phyloP scores from a whole-genome alignment of 306 rosid species.

The Trifolium fragiferum region DNA sequence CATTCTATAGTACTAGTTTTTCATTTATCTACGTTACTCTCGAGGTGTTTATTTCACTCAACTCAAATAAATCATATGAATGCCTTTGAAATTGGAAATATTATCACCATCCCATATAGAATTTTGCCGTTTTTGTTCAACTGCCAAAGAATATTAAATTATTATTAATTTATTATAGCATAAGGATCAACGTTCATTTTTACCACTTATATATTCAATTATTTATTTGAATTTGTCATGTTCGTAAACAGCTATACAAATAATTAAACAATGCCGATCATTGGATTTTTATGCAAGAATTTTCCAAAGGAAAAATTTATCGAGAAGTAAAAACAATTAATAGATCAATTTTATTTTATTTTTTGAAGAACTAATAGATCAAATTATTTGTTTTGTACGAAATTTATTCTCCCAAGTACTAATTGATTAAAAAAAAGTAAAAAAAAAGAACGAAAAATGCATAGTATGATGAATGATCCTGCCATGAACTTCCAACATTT shows the following conservation, averaged over 20 bases:
- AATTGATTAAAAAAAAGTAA: conserved; percentile 18
- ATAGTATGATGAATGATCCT: neutral
- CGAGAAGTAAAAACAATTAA: neutral
- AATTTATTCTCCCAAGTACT: neutral
- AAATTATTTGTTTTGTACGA: conserved; percentile 5
- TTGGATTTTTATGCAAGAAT: conserved; percentile 13
- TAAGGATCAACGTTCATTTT: conserved; percentile 6
- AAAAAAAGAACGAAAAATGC: neutral
- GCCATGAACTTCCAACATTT: neutral
- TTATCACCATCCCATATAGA: neutral
- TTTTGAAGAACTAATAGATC: no score
- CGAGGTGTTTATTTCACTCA: no score
- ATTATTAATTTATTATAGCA: neutral
- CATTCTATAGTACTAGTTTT: no score
- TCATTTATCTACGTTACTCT: no score
- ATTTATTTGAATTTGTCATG: conserved; percentile 2
- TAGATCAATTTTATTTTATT: no score
- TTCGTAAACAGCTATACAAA: neutral
- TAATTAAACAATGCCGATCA: conserved; percentile 12
- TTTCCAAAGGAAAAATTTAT: conserved; percentile 12
- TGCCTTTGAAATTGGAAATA: neutral
- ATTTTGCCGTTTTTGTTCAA: neutral
- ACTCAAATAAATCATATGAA: no score
- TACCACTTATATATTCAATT: conserved; percentile 9
- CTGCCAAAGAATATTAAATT: neutral